Conservation (phyloP, 129 eudicot species). For the Artemisia annua region DNA sequence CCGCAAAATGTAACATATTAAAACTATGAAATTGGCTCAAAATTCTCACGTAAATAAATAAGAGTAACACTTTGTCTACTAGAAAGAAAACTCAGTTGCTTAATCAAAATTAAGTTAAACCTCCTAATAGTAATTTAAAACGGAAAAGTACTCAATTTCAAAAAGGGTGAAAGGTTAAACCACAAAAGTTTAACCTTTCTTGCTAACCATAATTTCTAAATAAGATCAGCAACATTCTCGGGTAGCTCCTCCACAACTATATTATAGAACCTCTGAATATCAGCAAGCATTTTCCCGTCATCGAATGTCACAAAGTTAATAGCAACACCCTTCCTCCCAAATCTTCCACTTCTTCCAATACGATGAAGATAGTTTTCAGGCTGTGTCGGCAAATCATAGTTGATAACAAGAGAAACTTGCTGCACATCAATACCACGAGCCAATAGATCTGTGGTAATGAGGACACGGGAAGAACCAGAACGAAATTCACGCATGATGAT, state of each 20-base stretch:
- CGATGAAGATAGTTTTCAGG: constrained; percentile 50
- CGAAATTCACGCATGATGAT: constrained; percentile 55
- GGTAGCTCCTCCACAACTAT: constrained; percentile 38
- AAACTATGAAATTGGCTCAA: no score
- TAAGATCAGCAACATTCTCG: constrained; percentile 36
- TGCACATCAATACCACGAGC: constrained; percentile 42
- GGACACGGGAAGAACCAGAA: constrained; percentile 40
- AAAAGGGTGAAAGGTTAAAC: no score
- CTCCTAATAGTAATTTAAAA: no score
- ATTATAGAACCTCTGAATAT: constrained; percentile 43
- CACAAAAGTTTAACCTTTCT: no score
- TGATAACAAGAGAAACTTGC: constrained; percentile 50
- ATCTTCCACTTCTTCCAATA: constrained; percentile 47
- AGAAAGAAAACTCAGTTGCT: no score
- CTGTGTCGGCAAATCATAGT: constrained; percentile 46
- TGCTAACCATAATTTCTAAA: background rate
- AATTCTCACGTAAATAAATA: no score
- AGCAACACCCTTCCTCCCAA: constrained; percentile 49
- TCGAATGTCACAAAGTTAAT: constrained; percentile 42
- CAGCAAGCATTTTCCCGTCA: constrained; percentile 45
- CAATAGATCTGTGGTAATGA: constrained; percentile 39
- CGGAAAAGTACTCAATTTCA: no score
- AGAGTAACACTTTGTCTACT: no score
- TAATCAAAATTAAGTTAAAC: no score
- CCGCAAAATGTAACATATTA: no score